phyloP scores from a whole-genome alignment of 176 grass and related monocot genomes.

The Lolium rigidum region DNA sequence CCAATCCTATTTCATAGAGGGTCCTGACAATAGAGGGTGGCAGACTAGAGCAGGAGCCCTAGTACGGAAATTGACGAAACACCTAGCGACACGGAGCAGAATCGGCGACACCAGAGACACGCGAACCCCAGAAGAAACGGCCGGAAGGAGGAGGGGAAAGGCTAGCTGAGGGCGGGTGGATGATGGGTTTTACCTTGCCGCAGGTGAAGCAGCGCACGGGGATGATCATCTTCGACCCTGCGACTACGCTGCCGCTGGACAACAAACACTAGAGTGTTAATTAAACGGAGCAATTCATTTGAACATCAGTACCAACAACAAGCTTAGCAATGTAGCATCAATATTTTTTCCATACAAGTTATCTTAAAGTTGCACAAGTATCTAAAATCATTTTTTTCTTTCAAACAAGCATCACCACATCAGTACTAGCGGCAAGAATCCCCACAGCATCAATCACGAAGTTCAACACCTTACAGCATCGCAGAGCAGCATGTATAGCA shows the following conservation, averaged over 20 bases:
- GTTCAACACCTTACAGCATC: too few species aligned
- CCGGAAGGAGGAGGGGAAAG: background rate
- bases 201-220: conserved; percentile 98
- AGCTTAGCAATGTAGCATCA: too few species aligned
- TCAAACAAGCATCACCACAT: too few species aligned
- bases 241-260: conserved; percentile 2
- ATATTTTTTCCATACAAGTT: too few species aligned
- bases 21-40: background rate
- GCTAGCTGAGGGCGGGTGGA: background rate
- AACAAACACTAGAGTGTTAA: background rate
- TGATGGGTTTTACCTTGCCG: conserved; percentile 57
- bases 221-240: conserved; percentile 79
- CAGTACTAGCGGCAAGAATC: too few species aligned
- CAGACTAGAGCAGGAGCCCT: background rate
- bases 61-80: background rate
- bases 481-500: too few species aligned
- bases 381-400: too few species aligned
- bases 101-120: background rate
- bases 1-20: too few species aligned
- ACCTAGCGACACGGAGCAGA: background rate
- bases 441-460: too few species aligned
- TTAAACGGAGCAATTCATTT: too few species aligned
- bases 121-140: background rate
- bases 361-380: too few species aligned
- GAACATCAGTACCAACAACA: too few species aligned